A percentile compares a stretch with the other conserved stretches of the same genome.
Conservation (phyloP, 2,329 filamentous ascomycete species). For the Cladosporium cucumerinum region DNA sequence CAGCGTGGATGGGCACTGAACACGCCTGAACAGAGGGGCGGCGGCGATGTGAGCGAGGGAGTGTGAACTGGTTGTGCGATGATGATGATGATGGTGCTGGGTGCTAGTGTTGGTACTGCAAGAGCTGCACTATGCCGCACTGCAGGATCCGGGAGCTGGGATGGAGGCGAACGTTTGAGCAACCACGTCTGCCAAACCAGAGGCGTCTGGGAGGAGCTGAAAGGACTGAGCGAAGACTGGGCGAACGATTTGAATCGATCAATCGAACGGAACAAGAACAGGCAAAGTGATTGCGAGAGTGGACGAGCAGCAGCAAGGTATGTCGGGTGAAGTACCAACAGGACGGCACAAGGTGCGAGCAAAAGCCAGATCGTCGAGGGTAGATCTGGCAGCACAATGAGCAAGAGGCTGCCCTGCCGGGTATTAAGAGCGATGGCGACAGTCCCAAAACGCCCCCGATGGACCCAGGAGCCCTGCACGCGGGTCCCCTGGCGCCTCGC, state of each 20-base stretch:
- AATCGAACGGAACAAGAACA: not conserved
- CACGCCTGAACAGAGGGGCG: constrained; percentile 1
- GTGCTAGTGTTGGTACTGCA: not conserved
- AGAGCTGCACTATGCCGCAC: not conserved
- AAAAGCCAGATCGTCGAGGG: constrained; percentile 11
- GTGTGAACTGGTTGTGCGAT: constrained; percentile 4
- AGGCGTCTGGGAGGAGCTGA: constrained; percentile 1
- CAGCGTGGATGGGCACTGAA: constrained; percentile 1
- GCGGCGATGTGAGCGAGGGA: constrained; percentile 2
- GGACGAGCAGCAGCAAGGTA: not conserved
- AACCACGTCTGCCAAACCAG: not conserved
- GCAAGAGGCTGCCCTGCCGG: constrained; percentile 12
- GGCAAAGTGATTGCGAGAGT: not conserved
- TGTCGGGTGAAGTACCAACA: constrained; percentile 10
- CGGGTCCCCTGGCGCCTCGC: constrained; percentile 16
- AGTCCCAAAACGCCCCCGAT: constrained; percentile 15
- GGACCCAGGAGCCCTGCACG: constrained; percentile 17
- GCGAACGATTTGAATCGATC: not conserved
- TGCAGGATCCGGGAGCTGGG: constrained; percentile 13
- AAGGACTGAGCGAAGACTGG: not conserved
- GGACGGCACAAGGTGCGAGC: constrained; percentile 8
- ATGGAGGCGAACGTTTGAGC: constrained; percentile 10
- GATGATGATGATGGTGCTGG: constrained; percentile 4
- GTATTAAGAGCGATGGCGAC: constrained; percentile 18
- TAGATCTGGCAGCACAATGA: constrained; percentile 16